Evolutionary conservation across 2,329 filamentous ascomycete species (phyloP).

Genomic region (Grosmannia penicillata): DNA sequence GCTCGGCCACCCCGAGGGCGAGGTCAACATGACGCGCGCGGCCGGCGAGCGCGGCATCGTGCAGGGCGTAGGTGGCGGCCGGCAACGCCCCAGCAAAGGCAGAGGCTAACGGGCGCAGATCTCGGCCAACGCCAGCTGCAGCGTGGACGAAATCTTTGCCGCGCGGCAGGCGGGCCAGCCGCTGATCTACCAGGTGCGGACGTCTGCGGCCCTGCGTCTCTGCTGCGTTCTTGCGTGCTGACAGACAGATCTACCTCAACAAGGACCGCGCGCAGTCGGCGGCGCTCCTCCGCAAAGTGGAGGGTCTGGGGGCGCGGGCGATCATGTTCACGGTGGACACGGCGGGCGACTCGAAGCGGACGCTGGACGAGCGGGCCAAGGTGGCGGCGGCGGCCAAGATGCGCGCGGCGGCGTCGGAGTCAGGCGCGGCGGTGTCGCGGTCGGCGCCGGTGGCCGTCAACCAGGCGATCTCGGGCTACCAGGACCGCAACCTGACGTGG

Average conservation of each 20-base stretch:
- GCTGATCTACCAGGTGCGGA: slow-evolving; percentile 3
- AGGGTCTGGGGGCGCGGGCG: slow-evolving; percentile 7
- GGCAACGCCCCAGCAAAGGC: too few relatives aligned
- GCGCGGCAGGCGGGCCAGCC: background rate
- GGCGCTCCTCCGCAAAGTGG: slow-evolving; percentile 5
- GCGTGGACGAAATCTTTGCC: slow-evolving; percentile 4
- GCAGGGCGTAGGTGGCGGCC: slow-evolving; percentile 1
- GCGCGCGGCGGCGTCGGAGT: background rate
- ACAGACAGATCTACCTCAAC: slow-evolving; percentile 5
- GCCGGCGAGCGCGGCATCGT: slow-evolving; percentile 2
- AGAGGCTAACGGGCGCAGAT: background rate
- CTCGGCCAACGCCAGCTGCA: slow-evolving; percentile 6
- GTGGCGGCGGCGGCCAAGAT: background rate
- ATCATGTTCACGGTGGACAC: slow-evolving; percentile 29
- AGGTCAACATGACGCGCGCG: slow-evolving; percentile 7
- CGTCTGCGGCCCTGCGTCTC: too few relatives aligned
- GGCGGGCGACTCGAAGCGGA: slow-evolving; percentile 25
- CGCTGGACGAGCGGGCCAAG: slow-evolving; percentile 8
- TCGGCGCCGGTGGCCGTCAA: background rate
- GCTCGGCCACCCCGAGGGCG: slow-evolving; percentile 9
- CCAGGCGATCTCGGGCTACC: slow-evolving; percentile 24
- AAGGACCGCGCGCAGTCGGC: slow-evolving; percentile 2
- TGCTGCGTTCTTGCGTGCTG: too few relatives aligned
- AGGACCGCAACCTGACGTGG: slow-evolving; percentile 35
- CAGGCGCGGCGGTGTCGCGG: background rate